A percentile compares a stretch with the other conserved stretches of the same genome.
Evolutionary conservation across 306 rosid genomes (phyloP).

Genomic region (Oxytropis ochrocephala): DNA sequence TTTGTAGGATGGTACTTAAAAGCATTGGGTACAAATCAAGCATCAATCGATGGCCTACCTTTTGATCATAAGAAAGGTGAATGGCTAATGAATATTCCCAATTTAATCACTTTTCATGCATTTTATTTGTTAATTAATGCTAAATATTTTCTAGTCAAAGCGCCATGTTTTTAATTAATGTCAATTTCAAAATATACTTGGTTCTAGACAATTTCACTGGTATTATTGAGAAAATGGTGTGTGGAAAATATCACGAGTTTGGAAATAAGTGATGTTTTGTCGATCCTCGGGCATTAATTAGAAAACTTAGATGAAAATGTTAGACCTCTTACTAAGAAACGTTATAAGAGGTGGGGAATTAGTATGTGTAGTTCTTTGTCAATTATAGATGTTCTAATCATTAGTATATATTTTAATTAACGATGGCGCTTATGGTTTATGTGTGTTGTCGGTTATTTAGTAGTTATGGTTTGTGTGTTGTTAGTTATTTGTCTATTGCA

Average conservation of each 20-base stretch:
- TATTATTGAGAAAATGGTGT: background rate
- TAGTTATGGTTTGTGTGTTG: too few species aligned
- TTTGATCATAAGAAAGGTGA: conserved; percentile 77
- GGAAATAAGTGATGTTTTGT: background rate
- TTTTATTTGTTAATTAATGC: too few species aligned
- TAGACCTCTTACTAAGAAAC: too few species aligned
- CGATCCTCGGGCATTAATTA: background rate
- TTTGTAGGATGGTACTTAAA: conserved; percentile 72
- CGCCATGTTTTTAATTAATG: background rate
- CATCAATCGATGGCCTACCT: conserved; percentile 75
- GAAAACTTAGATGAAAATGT: background rate
- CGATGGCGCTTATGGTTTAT: too few species aligned
- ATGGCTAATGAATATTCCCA: background rate
- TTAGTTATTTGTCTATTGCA: too few species aligned
- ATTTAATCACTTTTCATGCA: background rate
- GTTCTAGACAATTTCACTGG: background rate
- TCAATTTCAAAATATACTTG: conserved; percentile 4
- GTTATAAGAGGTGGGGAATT: too few species aligned
- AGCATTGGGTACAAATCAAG: conserved; percentile 93
- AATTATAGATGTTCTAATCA: conserved; percentile 13
- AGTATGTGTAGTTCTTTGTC: too few species aligned
- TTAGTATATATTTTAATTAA: background rate
- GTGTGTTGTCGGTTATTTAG: too few species aligned
- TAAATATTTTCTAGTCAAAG: background rate
- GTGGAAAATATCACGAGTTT: background rate